phyloP scores from a whole-genome alignment of 345 rosid genomes.

The Sisymbrium altissimum region DNA sequence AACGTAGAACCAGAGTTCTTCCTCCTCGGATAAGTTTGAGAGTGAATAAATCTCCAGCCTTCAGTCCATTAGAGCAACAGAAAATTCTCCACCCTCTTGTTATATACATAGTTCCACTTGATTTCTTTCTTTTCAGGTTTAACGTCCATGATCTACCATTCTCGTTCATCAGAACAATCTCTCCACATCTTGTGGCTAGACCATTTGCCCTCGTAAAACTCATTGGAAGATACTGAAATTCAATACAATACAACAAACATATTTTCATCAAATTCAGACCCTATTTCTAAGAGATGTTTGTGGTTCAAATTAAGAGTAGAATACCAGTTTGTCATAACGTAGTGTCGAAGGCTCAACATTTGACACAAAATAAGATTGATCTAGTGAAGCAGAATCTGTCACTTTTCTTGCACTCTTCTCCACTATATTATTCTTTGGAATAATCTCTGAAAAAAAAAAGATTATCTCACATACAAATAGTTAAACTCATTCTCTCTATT shows the following conservation, averaged over 20 bases:
- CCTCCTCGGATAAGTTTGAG: slow-evolving; percentile 1
- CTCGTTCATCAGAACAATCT: slow-evolving; percentile 6
- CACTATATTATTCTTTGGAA: not conserved
- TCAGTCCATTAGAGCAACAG: not conserved
- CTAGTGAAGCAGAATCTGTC: not conserved
- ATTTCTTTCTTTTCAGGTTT: not conserved
- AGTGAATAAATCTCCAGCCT: not conserved
- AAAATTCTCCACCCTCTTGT: slow-evolving; percentile 13
- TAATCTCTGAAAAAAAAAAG: not conserved
- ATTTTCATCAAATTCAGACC: not conserved
- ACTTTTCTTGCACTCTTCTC: not conserved
- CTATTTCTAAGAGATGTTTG: too few species aligned
- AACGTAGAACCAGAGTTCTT: not conserved
- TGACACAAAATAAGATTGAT: not conserved
- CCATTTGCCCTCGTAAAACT: not conserved
- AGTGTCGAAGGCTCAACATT: not conserved
- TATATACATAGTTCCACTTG: not conserved
- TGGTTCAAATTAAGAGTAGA: not conserved
- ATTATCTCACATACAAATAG: not conserved
- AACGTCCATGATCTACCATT: not conserved
- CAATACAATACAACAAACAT: not conserved
- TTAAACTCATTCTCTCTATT: not conserved
- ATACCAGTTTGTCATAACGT: slow-evolving; percentile 10
- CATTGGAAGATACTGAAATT: not conserved
- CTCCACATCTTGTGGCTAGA: not conserved